phyloP scores from a whole-genome alignment of 2,329 filamentous ascomycete genomes.

The Phyllosticta citribraziliensis region DNA sequence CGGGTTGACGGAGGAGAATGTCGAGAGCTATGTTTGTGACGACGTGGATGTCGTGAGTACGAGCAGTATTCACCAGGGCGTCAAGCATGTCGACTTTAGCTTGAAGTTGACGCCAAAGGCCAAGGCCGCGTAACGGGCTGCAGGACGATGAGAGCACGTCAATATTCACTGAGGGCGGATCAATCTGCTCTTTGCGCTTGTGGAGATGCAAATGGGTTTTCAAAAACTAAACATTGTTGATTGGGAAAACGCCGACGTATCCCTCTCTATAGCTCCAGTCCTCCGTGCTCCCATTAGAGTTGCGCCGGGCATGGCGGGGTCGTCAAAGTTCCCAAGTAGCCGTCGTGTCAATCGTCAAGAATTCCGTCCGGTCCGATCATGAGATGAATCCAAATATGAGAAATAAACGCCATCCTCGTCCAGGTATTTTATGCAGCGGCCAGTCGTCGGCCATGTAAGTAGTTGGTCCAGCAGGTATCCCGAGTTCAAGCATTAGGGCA shows the following conservation, averaged over 20 bases:
- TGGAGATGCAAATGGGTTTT: too few species aligned
- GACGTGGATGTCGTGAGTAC: constrained; percentile 95
- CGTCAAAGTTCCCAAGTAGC: background rate
- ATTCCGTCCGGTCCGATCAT: background rate
- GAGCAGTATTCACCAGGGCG: constrained; percentile 93
- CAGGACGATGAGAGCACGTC: constrained; percentile 4
- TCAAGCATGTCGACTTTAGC: constrained; percentile 89
- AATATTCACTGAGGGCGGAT: background rate
- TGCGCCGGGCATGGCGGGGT: background rate
- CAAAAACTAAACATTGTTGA: too few species aligned
- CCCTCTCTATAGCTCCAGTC: background rate
- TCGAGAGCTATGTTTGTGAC: constrained; percentile 63
- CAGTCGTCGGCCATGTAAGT: background rate
- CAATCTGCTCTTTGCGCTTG: too few species aligned
- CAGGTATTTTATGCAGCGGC: background rate
- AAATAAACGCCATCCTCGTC: background rate
- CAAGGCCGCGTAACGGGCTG: background rate
- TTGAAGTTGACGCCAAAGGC: constrained; percentile 63
- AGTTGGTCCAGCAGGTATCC: background rate
- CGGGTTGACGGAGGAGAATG: constrained; percentile 77
- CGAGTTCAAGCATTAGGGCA: background rate
- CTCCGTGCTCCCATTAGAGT: background rate
- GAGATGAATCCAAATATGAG: background rate
- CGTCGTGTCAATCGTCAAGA: background rate
- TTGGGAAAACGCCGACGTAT: background rate